These are phyloP conservation scores for Trypanosoma theileri DNA, from an alignment of 208 protist species.

Conservation along the genomic window DNA sequence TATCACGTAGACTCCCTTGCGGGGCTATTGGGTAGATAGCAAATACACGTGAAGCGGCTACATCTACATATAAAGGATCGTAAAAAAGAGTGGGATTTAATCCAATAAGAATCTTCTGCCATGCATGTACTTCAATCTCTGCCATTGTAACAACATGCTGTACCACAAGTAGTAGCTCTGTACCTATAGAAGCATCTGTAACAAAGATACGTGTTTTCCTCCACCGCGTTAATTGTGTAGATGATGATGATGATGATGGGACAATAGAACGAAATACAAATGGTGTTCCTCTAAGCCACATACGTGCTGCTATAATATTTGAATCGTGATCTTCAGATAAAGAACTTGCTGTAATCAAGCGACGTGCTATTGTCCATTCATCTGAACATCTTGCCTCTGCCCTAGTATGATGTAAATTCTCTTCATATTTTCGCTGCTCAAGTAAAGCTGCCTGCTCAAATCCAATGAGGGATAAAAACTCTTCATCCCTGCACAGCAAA, in stretches of 20 bases:
- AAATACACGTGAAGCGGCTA: too few species aligned
- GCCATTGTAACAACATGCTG: not conserved
- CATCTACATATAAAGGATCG: too few species aligned
- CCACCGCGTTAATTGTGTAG: not conserved
- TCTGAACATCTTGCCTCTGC: not conserved
- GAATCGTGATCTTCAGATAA: not conserved
- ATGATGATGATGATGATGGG: not conserved
- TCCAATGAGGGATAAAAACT: constrained; percentile 1
- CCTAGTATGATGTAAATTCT: too few species aligned
- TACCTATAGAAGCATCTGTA: not conserved
- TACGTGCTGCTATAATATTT: constrained; percentile 1
- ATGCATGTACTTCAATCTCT: too few species aligned
- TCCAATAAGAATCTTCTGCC: too few species aligned
- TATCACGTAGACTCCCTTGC: too few species aligned
- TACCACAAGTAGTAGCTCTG: constrained; percentile 2
- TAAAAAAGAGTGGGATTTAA: too few species aligned
- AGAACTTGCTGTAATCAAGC: not conserved
- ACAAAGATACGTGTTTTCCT: constrained; percentile 3
- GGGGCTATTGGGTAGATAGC: too few species aligned
- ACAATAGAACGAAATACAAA: constrained; percentile 7
- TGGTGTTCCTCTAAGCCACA: constrained; percentile 2
- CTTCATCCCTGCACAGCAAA: not conserved
- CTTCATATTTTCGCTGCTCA: not conserved
- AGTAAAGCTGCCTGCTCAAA: not conserved
- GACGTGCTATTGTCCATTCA: not conserved